phyloP scores from a whole-genome alignment of 345 rosid species.

The Melaleuca quinquenervia region DNA sequence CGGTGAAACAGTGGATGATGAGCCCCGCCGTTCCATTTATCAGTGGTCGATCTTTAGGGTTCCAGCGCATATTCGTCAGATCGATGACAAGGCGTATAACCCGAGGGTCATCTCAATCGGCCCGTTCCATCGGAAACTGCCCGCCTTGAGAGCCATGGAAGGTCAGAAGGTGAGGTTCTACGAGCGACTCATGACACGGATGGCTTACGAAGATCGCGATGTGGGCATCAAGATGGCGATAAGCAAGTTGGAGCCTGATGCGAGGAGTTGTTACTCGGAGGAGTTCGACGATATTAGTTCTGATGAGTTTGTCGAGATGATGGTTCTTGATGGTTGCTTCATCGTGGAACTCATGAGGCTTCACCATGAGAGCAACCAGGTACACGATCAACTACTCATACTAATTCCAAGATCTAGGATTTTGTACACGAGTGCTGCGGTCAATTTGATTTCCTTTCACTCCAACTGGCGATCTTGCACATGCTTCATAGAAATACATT shows the following conservation, averaged over 20 bases:
- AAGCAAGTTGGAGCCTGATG: not conserved
- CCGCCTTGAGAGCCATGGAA: constrained; percentile 3
- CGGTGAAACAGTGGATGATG: not conserved
- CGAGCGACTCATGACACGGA: not conserved
- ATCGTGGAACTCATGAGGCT: constrained; percentile 3
- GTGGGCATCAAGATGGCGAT: not conserved
- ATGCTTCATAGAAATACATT: not conserved
- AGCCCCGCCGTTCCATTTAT: not conserved
- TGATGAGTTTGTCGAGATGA: not conserved
- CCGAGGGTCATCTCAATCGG: constrained; percentile 1
- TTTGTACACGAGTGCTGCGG: not conserved
- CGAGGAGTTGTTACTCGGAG: not conserved
- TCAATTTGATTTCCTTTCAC: not conserved
- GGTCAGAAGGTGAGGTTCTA: not conserved
- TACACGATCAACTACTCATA: not conserved
- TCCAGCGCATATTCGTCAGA: not conserved
- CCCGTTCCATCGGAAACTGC: not conserved
- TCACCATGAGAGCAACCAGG: not conserved
- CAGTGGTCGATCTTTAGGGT: constrained; percentile 3
- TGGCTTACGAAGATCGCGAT: not conserved
- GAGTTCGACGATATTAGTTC: not conserved
- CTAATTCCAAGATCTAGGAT: not conserved
- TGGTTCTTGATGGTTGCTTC: constrained; percentile 3
- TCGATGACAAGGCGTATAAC: not conserved
- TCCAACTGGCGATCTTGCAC: not conserved